Percentiles rank a stretch among this genome's conserved stretches.
phyloP scores from a whole-genome alignment of 805 yeast genomes.

The Suhomyces prunicola region DNA sequence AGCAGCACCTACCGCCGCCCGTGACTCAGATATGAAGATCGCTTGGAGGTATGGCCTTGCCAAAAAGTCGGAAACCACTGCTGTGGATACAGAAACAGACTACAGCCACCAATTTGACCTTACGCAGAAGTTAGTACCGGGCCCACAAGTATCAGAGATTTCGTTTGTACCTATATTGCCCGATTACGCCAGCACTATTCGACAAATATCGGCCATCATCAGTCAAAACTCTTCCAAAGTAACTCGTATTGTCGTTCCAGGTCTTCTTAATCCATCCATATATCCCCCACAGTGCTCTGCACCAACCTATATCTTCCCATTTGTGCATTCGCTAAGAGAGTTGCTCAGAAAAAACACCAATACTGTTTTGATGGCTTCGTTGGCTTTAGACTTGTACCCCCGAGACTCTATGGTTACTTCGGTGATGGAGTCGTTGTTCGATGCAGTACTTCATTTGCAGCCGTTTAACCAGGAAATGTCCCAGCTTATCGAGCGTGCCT shows the following conservation, averaged over 20 bases:
- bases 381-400: constrained; percentile 66
- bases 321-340: constrained; percentile 57
- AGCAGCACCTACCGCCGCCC: constrained; percentile 19
- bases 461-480: constrained; percentile 78
- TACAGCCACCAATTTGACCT: constrained; percentile 73
- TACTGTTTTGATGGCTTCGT: constrained; percentile 50
- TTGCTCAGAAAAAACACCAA: constrained; percentile 46
- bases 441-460: constrained; percentile 67
- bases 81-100: constrained; percentile 41
- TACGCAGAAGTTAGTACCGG: constrained; percentile 65
- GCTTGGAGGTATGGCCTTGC: constrained; percentile 88
- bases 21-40: constrained; percentile 61
- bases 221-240: constrained; percentile 42
- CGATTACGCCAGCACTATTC: constrained; percentile 18
- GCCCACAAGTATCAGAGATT: constrained; percentile 61
- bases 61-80: constrained; percentile 22
- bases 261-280: constrained; percentile 73
- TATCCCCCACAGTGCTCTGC: constrained; percentile 52
- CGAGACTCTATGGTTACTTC: constrained; percentile 47
- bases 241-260: constrained; percentile 69
- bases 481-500: constrained; percentile 63
- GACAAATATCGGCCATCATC: constrained; percentile 43
- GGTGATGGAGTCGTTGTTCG: constrained; percentile 55
- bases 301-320: constrained; percentile 51
- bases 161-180: constrained; percentile 46